Evolutionary conservation across 371 early-diverging fungal species (phyloP), one percentile per base, ranked within the genome.

Genomic region (Syncephalastrum racemosum): DNA sequence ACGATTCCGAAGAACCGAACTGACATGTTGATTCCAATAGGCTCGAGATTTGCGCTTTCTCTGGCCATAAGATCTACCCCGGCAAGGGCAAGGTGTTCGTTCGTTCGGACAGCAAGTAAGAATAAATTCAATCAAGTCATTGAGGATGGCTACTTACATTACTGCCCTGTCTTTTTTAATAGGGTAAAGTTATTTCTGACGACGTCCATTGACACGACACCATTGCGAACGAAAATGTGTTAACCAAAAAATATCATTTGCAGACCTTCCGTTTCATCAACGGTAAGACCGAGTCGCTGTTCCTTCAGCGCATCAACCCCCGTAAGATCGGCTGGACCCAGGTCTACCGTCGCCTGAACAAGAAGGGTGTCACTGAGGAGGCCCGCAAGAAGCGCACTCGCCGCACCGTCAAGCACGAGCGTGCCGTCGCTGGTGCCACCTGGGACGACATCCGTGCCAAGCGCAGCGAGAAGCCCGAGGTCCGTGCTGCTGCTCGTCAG

Each of bases 11-110:
- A 27, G n/a, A n/a, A 4, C 7, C 27, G 27, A 3, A 31, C 36
- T 31, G 36, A 31, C 36, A 10, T 31, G 36, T 31, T 31, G 36
- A 31, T 31, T 31, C 36, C 36, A 31, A 31, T 31, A 92, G 90
- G 88, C 84, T 90, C 70, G 93, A 93, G 82, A 81, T 88, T 74
- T 96, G 97, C 85, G 86, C 91, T 71, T 96, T 96, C 83, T 94
- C 96, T 65, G 95, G 96, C 66, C 89, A 89, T 86, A 96, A 96
- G 90, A 97, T 98, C 90, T 96, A 98, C 89, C 98, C 98, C 62
- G 92, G 93, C 73, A 93, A 93, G 82, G 98, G 98, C 53, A 93
- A 88, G 85, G 77, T 90, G 58, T 97, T 82, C 73, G 90, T 98
- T 75, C 91, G 93, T 62, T 64, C 79, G 55, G 98, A 98, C 90